Conservation (phyloP, 2,329 filamentous ascomycete species). For the Parascedosporium putredinis region DNA sequence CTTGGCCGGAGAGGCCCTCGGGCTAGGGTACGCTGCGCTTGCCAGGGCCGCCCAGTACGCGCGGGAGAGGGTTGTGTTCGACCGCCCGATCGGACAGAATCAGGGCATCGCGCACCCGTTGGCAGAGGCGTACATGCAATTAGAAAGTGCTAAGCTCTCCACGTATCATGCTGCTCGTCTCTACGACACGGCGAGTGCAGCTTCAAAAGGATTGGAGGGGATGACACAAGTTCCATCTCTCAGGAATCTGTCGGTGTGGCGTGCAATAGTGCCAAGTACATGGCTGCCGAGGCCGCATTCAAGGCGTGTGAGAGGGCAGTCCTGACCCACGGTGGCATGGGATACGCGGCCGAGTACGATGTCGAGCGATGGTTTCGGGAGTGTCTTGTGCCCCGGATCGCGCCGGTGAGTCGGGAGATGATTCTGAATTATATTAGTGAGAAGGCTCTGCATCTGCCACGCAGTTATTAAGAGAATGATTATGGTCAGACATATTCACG, state of each 20-base stretch:
- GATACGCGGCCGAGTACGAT: constrained; percentile 54
- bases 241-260: constrained; percentile 51
- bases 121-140: constrained; percentile 53
- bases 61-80: constrained; percentile 53
- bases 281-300: constrained; percentile 56
- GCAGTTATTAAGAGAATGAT: constrained; percentile 48
- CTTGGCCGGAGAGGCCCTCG: constrained; percentile 68
- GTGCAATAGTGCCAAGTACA: constrained; percentile 60
- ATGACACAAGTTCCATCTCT: no score
- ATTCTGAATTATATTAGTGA: constrained; percentile 64
- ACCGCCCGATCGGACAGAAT: constrained; percentile 55
- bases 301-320: constrained; percentile 51
- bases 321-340: constrained; percentile 52
- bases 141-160: constrained; percentile 55
- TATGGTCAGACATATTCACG: no score
- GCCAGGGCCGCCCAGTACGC: constrained; percentile 55
- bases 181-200: constrained; percentile 36
- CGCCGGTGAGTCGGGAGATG: constrained; percentile 61
- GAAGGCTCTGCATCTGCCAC: constrained; percentile 54
- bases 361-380: constrained; percentile 58
- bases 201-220: constrained; percentile 30
- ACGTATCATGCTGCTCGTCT: constrained; percentile 55
- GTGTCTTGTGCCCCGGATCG: constrained; percentile 53
- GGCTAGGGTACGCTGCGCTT: constrained; percentile 64
- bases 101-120: constrained; percentile 57